Evolutionary conservation across 805 yeast genomes (phyloP).

Genomic region (Pichia occidentalis): DNA sequence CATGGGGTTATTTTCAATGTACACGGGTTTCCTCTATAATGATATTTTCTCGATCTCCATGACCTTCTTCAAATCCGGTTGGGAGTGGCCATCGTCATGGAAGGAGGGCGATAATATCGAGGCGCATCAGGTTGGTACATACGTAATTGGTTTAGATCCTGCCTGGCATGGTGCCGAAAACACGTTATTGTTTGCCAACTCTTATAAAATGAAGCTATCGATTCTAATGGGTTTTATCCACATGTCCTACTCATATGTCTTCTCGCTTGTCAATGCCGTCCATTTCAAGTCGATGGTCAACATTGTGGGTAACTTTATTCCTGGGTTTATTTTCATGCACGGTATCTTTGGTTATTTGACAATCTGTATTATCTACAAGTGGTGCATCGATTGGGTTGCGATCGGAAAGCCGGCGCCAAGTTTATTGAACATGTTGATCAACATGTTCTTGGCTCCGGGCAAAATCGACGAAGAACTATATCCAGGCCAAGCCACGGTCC

Average conservation of each 20-base stretch:
- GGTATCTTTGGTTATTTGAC: slow-evolving; percentile 92
- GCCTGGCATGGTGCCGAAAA: slow-evolving; percentile 98
- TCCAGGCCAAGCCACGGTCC: slow-evolving; percentile 72
- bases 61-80: slow-evolving; percentile 82
- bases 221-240: slow-evolving; percentile 91
- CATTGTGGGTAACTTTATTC: slow-evolving; percentile 86
- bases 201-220: slow-evolving; percentile 95
- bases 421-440: slow-evolving; percentile 86
- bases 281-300: slow-evolving; percentile 69
- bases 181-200: slow-evolving; percentile 80
- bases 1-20: slow-evolving; percentile 94
- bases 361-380: slow-evolving; percentile 80
- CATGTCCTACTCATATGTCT: slow-evolving; percentile 84
- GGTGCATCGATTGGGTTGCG: slow-evolving; percentile 89
- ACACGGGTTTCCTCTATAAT: slow-evolving; percentile 90
- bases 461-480: slow-evolving; percentile 73
- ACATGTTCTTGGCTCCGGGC: slow-evolving; percentile 95
- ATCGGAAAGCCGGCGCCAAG: slow-evolving; percentile 82
- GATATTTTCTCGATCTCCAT: slow-evolving; percentile 89
- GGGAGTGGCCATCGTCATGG: slow-evolving; percentile 85
- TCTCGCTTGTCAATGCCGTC: slow-evolving; percentile 75
- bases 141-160: slow-evolving; percentile 82
- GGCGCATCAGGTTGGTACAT: slow-evolving; percentile 63
- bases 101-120: slow-evolving; percentile 61
- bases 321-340: slow-evolving; percentile 92